Conservation (phyloP, 2,329 filamentous ascomycete genomes). For the Aurifilum marmelostoma region DNA sequence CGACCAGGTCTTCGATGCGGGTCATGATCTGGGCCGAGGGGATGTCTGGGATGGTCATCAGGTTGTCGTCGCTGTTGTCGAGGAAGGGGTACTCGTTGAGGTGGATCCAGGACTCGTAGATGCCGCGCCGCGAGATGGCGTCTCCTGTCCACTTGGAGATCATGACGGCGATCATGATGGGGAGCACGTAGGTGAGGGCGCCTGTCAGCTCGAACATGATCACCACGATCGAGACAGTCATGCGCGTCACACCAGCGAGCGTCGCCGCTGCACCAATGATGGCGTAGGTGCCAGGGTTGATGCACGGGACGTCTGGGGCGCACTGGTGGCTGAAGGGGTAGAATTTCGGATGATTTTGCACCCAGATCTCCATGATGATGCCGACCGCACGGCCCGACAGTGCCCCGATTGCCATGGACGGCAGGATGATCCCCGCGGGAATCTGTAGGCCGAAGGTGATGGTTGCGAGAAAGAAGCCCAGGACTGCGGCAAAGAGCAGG, state of each 20-base stretch:
- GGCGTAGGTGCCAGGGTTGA: slow-evolving; percentile 94
- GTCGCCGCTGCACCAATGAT: slow-evolving; percentile 94
- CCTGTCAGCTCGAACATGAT: slow-evolving; percentile 99
- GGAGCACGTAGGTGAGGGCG: slow-evolving; percentile 91
- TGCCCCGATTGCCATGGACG: slow-evolving; percentile 94
- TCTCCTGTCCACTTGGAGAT: slow-evolving; percentile 98
- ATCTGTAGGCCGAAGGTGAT: slow-evolving; percentile 94
- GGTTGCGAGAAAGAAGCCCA: slow-evolving; percentile 83
- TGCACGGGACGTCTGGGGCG: slow-evolving; percentile 82
- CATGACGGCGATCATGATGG: slow-evolving; percentile 99
- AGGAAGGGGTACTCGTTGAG: slow-evolving; percentile 95
- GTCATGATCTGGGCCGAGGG: slow-evolving; percentile 92
- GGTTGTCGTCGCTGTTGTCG: slow-evolving; percentile 79
- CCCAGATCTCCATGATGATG: slow-evolving; percentile 87
- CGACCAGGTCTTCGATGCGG: slow-evolving; percentile 83
- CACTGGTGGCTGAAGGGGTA: slow-evolving; percentile 75
- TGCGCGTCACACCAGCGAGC: slow-evolving; percentile 89
- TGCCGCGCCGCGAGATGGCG: slow-evolving; percentile 87
- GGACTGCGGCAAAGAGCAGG: slow-evolving; percentile 76
- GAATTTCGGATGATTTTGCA: slow-evolving; percentile 74
- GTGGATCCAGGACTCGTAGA: slow-evolving; percentile 98
- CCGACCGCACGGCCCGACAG: slow-evolving; percentile 87
- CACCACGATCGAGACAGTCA: slow-evolving; percentile 97
- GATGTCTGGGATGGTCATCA: slow-evolving; percentile 71
- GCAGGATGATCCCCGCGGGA: slow-evolving; percentile 92